A percentile compares a stretch with the other conserved stretches of the same genome.
These are phyloP conservation scores for Thozetella sp. DNA, from an alignment of 495 filamentous ascomycete species.

Conservation along the genomic window DNA sequence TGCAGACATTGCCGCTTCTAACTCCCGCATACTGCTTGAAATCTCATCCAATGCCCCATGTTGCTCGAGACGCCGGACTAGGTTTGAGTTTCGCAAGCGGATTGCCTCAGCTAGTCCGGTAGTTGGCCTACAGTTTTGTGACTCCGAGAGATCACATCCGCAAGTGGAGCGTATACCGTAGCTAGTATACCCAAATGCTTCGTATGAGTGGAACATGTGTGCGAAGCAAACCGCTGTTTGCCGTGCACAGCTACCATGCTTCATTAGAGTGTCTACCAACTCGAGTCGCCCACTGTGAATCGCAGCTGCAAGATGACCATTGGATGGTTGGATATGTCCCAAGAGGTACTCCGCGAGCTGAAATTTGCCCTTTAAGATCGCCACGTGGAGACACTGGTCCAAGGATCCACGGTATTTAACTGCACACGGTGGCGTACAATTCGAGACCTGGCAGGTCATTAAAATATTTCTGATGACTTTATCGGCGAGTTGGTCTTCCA, in stretches of 20 bases:
- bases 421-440: background rate
- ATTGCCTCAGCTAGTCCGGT: slow-evolving; percentile 2
- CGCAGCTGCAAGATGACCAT: background rate
- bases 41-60: background rate
- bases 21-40: background rate
- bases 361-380: background rate
- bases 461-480: background rate
- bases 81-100: background rate
- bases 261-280: background rate
- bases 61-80: background rate
- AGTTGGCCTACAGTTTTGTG: slow-evolving; percentile 1
- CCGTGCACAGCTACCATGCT: background rate
- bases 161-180: background rate
- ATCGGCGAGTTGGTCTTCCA: background rate
- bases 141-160: background rate
- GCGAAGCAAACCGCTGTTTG: background rate
- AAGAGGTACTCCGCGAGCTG: background rate
- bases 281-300: background rate
- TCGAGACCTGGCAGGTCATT: background rate
- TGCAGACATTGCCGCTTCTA: background rate
- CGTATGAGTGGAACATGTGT: background rate
- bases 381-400: background rate
- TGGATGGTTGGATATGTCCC: background rate
- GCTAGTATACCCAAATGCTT: background rate
- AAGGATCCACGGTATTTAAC: background rate